Percentiles rank a stretch among this genome's conserved stretches.
These are phyloP conservation scores for Zygoascus flipseniorum DNA, from an alignment of 805 yeast genomes.

Conservation along the genomic window DNA sequence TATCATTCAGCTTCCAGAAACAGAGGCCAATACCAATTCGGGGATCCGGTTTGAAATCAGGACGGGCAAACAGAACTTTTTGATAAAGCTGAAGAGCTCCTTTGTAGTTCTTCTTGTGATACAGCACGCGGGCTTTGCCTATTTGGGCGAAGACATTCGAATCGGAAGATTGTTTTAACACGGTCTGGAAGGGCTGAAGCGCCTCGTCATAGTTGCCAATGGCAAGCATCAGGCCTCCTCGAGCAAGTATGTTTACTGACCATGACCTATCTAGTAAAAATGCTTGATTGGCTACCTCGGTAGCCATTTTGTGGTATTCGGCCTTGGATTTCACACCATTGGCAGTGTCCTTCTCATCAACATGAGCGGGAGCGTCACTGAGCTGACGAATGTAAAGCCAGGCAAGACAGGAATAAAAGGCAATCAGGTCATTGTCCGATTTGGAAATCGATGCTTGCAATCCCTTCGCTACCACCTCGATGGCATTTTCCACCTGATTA, in stretches of 20 bases:
- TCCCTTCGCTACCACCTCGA: slow-evolving; percentile 55
- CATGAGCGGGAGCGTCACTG: slow-evolving; percentile 24
- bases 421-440: slow-evolving; percentile 34
- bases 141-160: slow-evolving; percentile 67
- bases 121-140: slow-evolving; percentile 76
- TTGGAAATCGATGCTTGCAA: slow-evolving; percentile 27
- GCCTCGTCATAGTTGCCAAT: slow-evolving; percentile 64
- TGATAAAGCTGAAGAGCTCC: slow-evolving; percentile 78
- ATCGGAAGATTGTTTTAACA: slow-evolving; percentile 42
- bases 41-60: slow-evolving; percentile 76
- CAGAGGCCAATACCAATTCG: slow-evolving; percentile 92
- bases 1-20: slow-evolving; percentile 80
- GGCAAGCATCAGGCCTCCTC: slow-evolving; percentile 55
- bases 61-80: slow-evolving; percentile 67
- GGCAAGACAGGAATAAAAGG: slow-evolving; percentile 53
- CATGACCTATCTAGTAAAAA: slow-evolving; percentile 37
- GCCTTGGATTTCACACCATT: slow-evolving; percentile 21
- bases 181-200: slow-evolving; percentile 54
- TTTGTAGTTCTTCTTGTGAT: slow-evolving; percentile 61
- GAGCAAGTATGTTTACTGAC: slow-evolving; percentile 46
- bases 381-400: slow-evolving; percentile 50
- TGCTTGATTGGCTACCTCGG: slow-evolving; percentile 40
- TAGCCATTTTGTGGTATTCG: slow-evolving; percentile 33
- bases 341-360: slow-evolving; percentile 10
- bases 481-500: slow-evolving; percentile 51